Evolutionary conservation across 192 early-diverging fungal species (phyloP), one percentile per base, ranked within the genome.

Genomic region (Linnemannia zychae): DNA sequence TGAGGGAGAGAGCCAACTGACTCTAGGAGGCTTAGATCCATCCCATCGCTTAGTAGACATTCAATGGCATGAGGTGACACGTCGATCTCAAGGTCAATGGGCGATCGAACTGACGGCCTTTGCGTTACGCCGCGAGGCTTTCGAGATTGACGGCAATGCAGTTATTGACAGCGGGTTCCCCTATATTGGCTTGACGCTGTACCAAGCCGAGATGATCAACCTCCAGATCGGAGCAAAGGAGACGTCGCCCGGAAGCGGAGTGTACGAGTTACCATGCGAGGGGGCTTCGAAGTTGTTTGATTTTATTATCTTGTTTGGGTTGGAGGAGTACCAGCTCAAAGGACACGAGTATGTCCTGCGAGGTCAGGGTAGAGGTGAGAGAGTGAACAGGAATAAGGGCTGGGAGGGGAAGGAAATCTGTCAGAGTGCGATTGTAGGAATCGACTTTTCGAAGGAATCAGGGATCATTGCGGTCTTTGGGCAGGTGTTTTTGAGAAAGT

Each of bases 91-190:
- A 79, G 97, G 94, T 0, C 97, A 99, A 89, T 99, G 98, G 98
- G 96, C 98, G 87, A 96, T 99, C 28, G 94, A 94, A 33, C 88
- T 99, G 49, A 91, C 96, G 44, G 89, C 92, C 66, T 91, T 96
- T 67, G 93, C 90, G 52, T 91, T 98, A 74, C 95, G 93, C 78
- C 95, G 93, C 48, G 92, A 94, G 49, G 90, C 92, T 31, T 82
- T 97, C 79, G 80, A 92, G 34, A 71, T 98, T 40, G 90, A 90
- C 80, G 88, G 89, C 5, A 90, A 92, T 53, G 96, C 97, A 17
- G 96, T 97, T 31, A 98, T 98, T 80, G 96, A 98, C 84, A 97
- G 96, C 20, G 97, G 96, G 16, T 92, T 95, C 48, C 97, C 96
- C n/a, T 91, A 97, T 65, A 89, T 98, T 53, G 96, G 94, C 4